Evolutionary conservation across 129 eudicot genomes (phyloP).

Genomic region (Dittrichia graveolens): DNA sequence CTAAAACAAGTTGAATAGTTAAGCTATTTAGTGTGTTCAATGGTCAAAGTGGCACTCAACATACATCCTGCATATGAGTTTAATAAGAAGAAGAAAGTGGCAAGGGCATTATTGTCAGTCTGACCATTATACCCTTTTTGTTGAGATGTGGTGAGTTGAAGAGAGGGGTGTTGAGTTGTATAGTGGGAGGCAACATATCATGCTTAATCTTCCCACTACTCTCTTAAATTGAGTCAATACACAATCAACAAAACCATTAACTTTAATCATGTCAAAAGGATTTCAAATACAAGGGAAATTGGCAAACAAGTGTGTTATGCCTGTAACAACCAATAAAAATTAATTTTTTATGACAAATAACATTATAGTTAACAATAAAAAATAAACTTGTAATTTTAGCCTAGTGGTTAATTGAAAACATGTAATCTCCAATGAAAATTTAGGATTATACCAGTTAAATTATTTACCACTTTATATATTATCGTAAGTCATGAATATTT

Average conservation of each 20-base stretch:
- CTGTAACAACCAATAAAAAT: neutral
- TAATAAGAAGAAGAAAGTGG: slow-evolving; percentile 5
- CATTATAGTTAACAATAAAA: no score
- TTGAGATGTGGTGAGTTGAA: neutral
- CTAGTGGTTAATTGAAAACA: no score
- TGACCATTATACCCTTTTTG: slow-evolving; percentile 6
- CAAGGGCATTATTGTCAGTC: slow-evolving; percentile 9
- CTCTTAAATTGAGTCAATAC: slow-evolving; percentile 23
- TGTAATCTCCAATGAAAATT: no score
- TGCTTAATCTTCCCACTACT: slow-evolving; percentile 35
- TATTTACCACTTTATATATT: no score
- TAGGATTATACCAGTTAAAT: no score
- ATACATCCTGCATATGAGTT: neutral
- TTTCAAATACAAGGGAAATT: slow-evolving; percentile 26
- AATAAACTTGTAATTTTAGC: no score
- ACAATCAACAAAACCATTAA: slow-evolving; percentile 23
- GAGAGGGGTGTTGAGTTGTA: neutral
- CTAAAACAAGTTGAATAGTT: no score
- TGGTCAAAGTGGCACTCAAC: slow-evolving; percentile 1
- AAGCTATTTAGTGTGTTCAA: no score
- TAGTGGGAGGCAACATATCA: slow-evolving; percentile 39
- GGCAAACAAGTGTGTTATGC: slow-evolving; percentile 24
- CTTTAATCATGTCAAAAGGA: slow-evolving; percentile 3
- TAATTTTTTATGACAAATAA: no score
- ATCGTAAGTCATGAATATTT: no score